Conservation (phyloP, 805 yeast genomes). For the Naumovozyma castellii region DNA sequence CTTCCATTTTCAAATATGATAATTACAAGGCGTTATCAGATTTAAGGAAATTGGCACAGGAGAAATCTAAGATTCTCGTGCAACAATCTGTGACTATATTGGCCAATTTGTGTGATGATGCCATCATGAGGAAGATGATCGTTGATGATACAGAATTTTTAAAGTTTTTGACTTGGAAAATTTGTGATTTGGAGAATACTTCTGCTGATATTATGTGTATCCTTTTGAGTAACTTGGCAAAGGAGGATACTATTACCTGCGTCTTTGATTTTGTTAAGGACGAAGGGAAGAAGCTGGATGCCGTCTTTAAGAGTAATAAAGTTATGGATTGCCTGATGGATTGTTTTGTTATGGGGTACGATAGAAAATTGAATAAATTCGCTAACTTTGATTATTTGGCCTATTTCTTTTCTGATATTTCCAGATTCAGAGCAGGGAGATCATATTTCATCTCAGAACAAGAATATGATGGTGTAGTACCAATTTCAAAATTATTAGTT, state of each 20-base stretch:
- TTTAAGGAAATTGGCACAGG: conserved; percentile 50
- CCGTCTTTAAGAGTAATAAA: conserved; percentile 45
- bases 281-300: conserved; percentile 28
- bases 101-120: conserved; percentile 73
- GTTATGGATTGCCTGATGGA: conserved; percentile 79
- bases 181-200: conserved; percentile 46
- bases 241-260: conserved; percentile 52
- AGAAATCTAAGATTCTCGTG: conserved; percentile 45
- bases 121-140: conserved; percentile 50
- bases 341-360: conserved; percentile 78
- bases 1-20: conserved; percentile 57
- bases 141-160: conserved; percentile 54
- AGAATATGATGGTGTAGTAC: conserved; percentile 65
- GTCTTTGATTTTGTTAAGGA: conserved; percentile 35
- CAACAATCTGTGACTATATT: conserved; percentile 68
- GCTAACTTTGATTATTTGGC: conserved; percentile 78
- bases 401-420: conserved; percentile 81
- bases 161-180: conserved; percentile 38
- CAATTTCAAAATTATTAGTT: conserved; percentile 69
- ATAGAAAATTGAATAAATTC: conserved; percentile 55
- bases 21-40: conserved; percentile 64
- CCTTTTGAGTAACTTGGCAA: conserved; percentile 76
- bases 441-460: conserved; percentile 66
- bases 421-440: conserved; percentile 68
- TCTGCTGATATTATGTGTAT: conserved; percentile 79